A percentile compares a stretch with the other conserved stretches of the same genome.
These are phyloP conservation scores for Xylaria digitata DNA, from an alignment of 2,329 filamentous ascomycete species.

Conservation along the genomic window DNA sequence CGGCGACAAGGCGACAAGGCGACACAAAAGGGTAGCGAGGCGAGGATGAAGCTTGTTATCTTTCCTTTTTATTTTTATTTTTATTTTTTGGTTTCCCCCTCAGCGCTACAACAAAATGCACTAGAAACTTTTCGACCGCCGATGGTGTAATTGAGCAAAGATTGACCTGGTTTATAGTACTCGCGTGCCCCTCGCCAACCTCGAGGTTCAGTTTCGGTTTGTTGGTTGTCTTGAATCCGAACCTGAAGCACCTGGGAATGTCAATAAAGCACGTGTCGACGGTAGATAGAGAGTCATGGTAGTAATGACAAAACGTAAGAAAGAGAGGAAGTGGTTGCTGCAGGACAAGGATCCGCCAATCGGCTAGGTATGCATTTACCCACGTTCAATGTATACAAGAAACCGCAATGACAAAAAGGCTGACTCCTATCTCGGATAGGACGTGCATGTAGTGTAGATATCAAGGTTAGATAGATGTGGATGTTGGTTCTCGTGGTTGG, in stretches of 20 bases:
- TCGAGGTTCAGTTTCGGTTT: background rate
- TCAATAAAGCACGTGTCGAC: conserved; percentile 24
- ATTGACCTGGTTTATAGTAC: background rate
- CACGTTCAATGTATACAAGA: conserved; percentile 8
- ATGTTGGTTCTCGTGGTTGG: no score
- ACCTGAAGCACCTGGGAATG: conserved; percentile 8
- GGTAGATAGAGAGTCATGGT: background rate
- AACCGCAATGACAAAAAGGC: background rate
- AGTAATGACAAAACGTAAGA: background rate
- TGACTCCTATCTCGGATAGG: background rate
- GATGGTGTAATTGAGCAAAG: background rate
- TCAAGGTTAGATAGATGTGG: no score
- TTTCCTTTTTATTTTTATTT: background rate
- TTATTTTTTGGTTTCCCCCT: background rate
- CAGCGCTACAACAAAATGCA: no score
- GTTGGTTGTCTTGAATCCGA: conserved; percentile 10
- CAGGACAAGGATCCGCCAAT: background rate
- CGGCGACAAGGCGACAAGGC: conserved; percentile 5
- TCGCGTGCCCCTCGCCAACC: conserved; percentile 22
- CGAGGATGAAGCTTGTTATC: background rate
- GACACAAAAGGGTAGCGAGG: background rate
- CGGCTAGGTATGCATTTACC: conserved; percentile 5
- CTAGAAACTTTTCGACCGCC: background rate
- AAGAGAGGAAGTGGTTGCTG: background rate
- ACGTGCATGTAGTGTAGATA: no score